These are phyloP conservation scores for Globisporangium irregulare DNA, from an alignment of 352 stramenopile genomes.

Conservation along the genomic window DNA sequence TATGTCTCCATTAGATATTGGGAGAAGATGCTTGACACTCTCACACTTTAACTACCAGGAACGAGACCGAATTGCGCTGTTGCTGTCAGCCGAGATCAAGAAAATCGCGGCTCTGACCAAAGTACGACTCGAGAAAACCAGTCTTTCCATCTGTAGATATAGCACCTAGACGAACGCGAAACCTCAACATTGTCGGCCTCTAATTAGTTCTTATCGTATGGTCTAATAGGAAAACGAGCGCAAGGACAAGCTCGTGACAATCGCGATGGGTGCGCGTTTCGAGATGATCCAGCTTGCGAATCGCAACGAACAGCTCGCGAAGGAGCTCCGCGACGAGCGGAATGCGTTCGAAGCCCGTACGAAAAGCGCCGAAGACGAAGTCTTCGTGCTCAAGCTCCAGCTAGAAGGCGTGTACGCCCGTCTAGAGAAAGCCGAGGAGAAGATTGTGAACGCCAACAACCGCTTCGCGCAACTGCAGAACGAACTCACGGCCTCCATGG, in stretches of 20 bases:
- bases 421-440: slow-evolving; percentile 35
- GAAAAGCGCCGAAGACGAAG: slow-evolving; percentile 37
- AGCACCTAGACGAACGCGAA: background rate
- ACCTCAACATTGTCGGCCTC: background rate
- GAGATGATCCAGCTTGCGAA: slow-evolving; percentile 62
- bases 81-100: slow-evolving; percentile 70
- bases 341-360: slow-evolving; percentile 21
- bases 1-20: no score
- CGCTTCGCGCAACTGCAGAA: slow-evolving; percentile 27
- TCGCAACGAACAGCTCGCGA: slow-evolving; percentile 35
- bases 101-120: slow-evolving; percentile 70
- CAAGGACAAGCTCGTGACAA: slow-evolving; percentile 70
- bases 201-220: background rate
- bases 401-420: slow-evolving; percentile 46
- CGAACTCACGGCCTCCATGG: slow-evolving; percentile 27
- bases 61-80: slow-evolving; percentile 40
- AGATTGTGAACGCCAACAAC: slow-evolving; percentile 20
- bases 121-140: slow-evolving; percentile 19
- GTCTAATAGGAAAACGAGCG: slow-evolving; percentile 48
- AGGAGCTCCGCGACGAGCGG: slow-evolving; percentile 28
- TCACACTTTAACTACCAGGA: slow-evolving; percentile 27
- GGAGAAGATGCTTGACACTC: no score
- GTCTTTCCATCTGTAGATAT: background rate
- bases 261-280: slow-evolving; percentile 76
- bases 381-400: slow-evolving; percentile 34